Percentiles rank a stretch among this genome's conserved stretches.
Conservation (phyloP, 306 rosid species). For the Benincasa hispida region DNA sequence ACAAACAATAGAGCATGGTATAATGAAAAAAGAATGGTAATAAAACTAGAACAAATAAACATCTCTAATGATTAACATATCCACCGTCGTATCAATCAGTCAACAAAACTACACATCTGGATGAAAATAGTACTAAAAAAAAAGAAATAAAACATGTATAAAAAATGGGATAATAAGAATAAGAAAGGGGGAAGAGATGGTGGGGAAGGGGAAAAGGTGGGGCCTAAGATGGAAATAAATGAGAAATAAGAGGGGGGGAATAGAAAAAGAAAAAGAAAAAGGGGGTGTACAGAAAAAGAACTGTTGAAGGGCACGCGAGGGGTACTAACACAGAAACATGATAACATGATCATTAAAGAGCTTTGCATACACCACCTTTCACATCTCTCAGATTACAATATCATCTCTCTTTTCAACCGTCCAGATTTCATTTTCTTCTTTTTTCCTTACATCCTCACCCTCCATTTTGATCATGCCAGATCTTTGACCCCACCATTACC, state of each 20-base stretch:
- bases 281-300: not conserved
- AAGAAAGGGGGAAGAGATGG: not conserved
- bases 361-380: slow-evolving; percentile 14
- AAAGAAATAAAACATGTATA: too few relatives aligned
- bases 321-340: slow-evolving; percentile 5
- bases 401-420: not conserved
- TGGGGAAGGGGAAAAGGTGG: not conserved
- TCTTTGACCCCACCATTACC: not conserved
- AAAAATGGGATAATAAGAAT: too few relatives aligned
- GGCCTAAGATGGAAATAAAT: not conserved
- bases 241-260: not conserved
- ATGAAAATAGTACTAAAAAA: too few relatives aligned
- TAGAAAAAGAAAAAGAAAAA: not conserved
- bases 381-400: slow-evolving; percentile 10
- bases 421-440: not conserved
- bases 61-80: too few relatives aligned
- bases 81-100: too few relatives aligned
- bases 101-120: too few relatives aligned
- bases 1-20: too few relatives aligned
- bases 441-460: not conserved
- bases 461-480: not conserved
- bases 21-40: too few relatives aligned
- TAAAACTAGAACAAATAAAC: too few relatives aligned
- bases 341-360: slow-evolving; percentile 29
- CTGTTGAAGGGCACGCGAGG: slow-evolving; percentile 10